A percentile compares a stretch with the other conserved stretches of the same genome.
These are phyloP conservation scores for Wickerhamomyces pijperi DNA, from an alignment of 805 yeast genomes.

Conservation along the genomic window DNA sequence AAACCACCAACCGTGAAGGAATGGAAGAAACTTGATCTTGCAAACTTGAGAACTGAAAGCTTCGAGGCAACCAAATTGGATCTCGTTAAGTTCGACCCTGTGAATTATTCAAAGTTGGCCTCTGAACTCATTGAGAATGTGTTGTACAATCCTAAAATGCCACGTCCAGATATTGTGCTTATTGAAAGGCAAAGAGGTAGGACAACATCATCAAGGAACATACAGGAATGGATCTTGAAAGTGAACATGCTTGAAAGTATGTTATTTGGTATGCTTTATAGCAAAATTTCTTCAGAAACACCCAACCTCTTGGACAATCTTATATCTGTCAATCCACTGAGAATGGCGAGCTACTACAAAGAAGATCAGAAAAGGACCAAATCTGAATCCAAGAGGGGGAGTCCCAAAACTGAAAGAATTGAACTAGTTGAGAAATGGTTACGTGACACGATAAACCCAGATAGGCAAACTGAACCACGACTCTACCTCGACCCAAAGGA, in stretches of 20 bases:
- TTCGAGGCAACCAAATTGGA: neutral
- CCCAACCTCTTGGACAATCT: conserved; percentile 6
- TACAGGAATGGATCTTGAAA: conserved; percentile 39
- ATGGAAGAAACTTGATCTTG: conserved; percentile 25
- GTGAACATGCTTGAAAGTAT: conserved; percentile 45
- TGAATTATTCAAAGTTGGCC: conserved; percentile 14
- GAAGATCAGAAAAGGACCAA: neutral
- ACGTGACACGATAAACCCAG: conserved; percentile 2
- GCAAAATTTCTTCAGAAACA: conserved; percentile 1
- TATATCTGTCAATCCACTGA: conserved; percentile 11
- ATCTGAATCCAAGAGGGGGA: conserved; percentile 2
- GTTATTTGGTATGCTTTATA: conserved; percentile 23
- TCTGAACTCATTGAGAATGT: conserved; percentile 17
- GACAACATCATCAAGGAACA: conserved; percentile 31
- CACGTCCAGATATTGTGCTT: conserved; percentile 29
- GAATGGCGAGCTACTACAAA: conserved; percentile 16
- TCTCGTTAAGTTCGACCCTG: conserved; percentile 13
- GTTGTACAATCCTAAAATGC: conserved; percentile 10
- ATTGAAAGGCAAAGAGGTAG: conserved; percentile 50
- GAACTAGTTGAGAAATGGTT: conserved; percentile 13
- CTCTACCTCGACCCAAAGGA: conserved; percentile 4
- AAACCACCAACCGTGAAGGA: conserved; percentile 18
- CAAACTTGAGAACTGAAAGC: conserved; percentile 7
- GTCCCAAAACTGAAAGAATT: conserved; percentile 10
- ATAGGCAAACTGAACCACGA: conserved; percentile 1